Percentiles rank a stretch among this genome's conserved stretches.
These are phyloP conservation scores for Eucalyptus albens DNA, from an alignment of 345 rosid genomes.

Conservation along the genomic window DNA sequence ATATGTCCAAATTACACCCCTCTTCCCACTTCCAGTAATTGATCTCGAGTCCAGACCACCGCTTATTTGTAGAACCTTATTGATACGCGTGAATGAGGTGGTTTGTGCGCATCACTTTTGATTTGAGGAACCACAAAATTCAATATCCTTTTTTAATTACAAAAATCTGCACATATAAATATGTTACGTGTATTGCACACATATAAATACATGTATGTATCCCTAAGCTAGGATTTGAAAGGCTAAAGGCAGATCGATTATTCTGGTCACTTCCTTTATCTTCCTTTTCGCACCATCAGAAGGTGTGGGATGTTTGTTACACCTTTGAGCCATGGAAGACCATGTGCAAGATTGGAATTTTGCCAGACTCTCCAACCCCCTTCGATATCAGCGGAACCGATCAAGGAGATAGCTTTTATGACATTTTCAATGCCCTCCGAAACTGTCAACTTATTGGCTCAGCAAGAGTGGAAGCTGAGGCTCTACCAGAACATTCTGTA, in stretches of 20 bases:
- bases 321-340: neutral
- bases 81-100: neutral
- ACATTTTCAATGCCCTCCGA: neutral
- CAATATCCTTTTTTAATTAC: neutral
- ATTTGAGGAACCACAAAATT: neutral
- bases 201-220: neutral
- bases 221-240: neutral
- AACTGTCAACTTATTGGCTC: neutral
- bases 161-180: neutral
- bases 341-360: neutral
- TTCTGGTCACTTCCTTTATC: neutral
- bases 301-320: neutral
- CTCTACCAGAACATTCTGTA: neutral
- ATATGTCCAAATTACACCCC: too few relatives aligned
- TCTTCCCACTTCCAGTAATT: too few relatives aligned
- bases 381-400: neutral
- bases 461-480: neutral
- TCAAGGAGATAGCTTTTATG: neutral
- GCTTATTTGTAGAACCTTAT: neutral
- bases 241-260: neutral
- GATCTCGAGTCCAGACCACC: too few relatives aligned
- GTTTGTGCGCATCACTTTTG: neutral
- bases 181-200: neutral
- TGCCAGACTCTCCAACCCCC: neutral
- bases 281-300: neutral